Conservation (phyloP, 331 rosid species). For the Erythrophleum ivorense region DNA sequence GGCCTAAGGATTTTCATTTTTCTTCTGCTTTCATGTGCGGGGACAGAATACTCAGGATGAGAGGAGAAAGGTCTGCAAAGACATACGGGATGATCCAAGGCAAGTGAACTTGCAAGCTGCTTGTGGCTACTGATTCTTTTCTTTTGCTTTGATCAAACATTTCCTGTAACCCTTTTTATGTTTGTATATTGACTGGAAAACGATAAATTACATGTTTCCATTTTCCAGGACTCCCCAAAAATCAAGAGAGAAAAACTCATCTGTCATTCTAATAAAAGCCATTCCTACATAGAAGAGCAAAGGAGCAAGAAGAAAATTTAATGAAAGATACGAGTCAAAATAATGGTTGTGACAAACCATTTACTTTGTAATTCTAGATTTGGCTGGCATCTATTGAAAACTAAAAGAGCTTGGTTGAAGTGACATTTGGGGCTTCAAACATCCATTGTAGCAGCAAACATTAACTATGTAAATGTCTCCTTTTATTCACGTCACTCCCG, state of each 20-base stretch:
- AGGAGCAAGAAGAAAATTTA: slow-evolving; percentile 35
- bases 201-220: slow-evolving; percentile 40
- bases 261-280: slow-evolving; percentile 46
- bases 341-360: slow-evolving; percentile 18
- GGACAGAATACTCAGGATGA: slow-evolving; percentile 40
- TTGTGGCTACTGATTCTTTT: not conserved
- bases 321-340: slow-evolving; percentile 15
- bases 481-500: not conserved
- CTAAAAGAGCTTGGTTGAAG: not conserved
- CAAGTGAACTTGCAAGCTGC: slow-evolving; percentile 24
- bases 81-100: slow-evolving; percentile 31
- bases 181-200: not conserved
- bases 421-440: not conserved
- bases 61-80: slow-evolving; percentile 29
- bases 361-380: slow-evolving; percentile 15
- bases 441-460: not conserved
- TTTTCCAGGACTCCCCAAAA: slow-evolving; percentile 40
- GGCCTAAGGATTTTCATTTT: slow-evolving; percentile 22
- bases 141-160: not conserved
- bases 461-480: not conserved
- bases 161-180: not conserved
- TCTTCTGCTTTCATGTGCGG: slow-evolving; percentile 28
- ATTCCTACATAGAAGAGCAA: slow-evolving; percentile 42
- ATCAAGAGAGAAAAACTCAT: slow-evolving; percentile 34
- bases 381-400: not conserved